These are phyloP conservation scores for Lentinula detonsa DNA, from an alignment of 768 basidiomycete genomes.

Conservation along the genomic window DNA sequence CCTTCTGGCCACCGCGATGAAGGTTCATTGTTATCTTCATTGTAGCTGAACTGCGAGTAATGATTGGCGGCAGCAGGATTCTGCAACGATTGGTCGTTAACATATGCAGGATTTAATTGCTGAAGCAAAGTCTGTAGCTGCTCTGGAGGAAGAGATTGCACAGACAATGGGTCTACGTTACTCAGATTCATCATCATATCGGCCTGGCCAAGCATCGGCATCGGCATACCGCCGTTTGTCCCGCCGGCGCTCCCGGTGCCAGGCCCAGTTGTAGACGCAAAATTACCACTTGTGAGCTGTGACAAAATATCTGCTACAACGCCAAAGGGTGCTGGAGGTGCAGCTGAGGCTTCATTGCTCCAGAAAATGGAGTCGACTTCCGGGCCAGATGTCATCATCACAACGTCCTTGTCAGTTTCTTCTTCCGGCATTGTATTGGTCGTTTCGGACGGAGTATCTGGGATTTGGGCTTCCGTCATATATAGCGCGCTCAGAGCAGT, in stretches of 20 bases:
- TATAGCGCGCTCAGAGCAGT: conserved; percentile 73
- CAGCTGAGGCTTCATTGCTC: conserved; percentile 37
- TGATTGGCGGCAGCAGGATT: conserved; percentile 22
- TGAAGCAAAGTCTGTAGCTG: conserved; percentile 60
- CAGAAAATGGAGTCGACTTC: conserved; percentile 67
- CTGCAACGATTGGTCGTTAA: conserved; percentile 32
- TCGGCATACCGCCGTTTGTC: background rate
- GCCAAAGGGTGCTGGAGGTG: conserved; percentile 26
- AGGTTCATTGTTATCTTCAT: conserved; percentile 39
- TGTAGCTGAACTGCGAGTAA: conserved; percentile 40
- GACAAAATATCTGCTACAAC: conserved; percentile 5
- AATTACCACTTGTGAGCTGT: background rate
- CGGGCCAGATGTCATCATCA: conserved; percentile 62
- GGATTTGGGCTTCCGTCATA: conserved; percentile 63
- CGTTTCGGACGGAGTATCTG: conserved; percentile 74
- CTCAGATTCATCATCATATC: conserved; percentile 31
- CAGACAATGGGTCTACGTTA: conserved; percentile 39
- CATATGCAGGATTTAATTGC: conserved; percentile 16
- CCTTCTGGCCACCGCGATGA: conserved; percentile 35
- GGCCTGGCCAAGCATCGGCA: background rate
- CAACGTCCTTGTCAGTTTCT: conserved; percentile 57
- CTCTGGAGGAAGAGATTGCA: conserved; percentile 46
- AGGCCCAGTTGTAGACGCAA: background rate
- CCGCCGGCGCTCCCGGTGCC: background rate
- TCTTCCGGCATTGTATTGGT: conserved; percentile 55